Evolutionary conservation across 257 asterid genomes (phyloP), one percentile per base, ranked within the genome.

Genomic region (Rubia yunnanensis): DNA sequence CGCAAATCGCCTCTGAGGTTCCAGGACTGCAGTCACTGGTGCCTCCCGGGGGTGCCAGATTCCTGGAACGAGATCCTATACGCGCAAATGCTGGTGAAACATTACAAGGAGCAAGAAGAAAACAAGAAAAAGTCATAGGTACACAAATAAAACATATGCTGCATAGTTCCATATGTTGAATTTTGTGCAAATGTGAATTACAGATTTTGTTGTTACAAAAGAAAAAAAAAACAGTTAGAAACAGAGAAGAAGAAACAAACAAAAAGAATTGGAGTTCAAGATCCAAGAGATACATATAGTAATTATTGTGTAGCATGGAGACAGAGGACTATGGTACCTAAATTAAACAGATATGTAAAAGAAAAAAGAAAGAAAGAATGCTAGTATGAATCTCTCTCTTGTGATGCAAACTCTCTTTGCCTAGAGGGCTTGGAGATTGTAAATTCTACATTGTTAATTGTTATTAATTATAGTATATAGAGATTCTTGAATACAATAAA

Each of bases 1-100:
- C 81, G 64, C 63, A 67, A 44, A 57, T 18, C 69, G 3, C 78
- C 83, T 7, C 30, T 57, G 39, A 59, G 26, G 61, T 79, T 73
- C 38, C 94, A 88, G 75, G 96, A 88, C 69, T 88, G 96, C 70
- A 88, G 94, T 66, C 96, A 88, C 71, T 88, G 96, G 94, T 88
- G 96, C 65, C 91, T 88, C 1, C 96, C 96, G 2, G 96, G 96
- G 0, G 94, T 88, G 14, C 96, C 96, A 24, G 96, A 88, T 70
- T 48, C 81, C 10, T 88, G 96, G 96, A 88, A 88, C 57, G 89
- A 88, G 67, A 70, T 85, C 34, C 73, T 85, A 28, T 88, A 80
- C 49, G 86, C 94, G 0, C 72, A 88, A 65, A 64, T 88, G 32
- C 71, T 88, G 75, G 68, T 79, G 55, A 75, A 70, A 52, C 77